Base-by-base conservation (phyloP, 2,329 filamentous ascomycete genomes). In the Byssoonygena ceratinophila region DNA sequence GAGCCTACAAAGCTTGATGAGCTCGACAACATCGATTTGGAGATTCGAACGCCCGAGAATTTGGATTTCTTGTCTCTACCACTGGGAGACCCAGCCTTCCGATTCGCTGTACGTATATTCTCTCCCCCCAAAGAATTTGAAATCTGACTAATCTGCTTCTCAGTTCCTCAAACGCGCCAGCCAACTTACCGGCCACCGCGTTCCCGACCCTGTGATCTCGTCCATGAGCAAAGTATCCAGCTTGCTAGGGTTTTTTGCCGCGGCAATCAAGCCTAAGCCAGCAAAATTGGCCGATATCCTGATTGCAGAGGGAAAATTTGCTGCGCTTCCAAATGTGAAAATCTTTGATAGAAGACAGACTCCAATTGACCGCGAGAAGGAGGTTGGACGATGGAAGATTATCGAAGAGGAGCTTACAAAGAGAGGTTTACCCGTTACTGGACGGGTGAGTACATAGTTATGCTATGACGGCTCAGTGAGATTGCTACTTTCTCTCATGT, bases 141-240 rank as follows among this genome's bases (percentile, higher is more conserved):
- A 18, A 29, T 11, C n/a, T 64, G 47, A 62, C 55, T 53, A 34
- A 58, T 58, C 43, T 4, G n/a, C 14, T 29, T 20, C 29, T 23
- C 59, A 96, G 90, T 76, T 92, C 58, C 73, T 83, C 62, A 94
- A 95, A 71, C 83, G 87, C 54, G 73, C 89, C 56, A 81, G 84
- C 66, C 85, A 92, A 66, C 75, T 94, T 55, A 90, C 84, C n/a
- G 87, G 87, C 55, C 79, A 82, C 56, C 78, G 80, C 54, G 74
- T 95, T 58, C 75, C 85, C 14, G 91, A 96, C 68, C 74, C 79
- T 44, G 76, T 78, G 59, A 77, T 94, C 55, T 70, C 73, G 46
- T 71, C 74, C 41, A 73, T 81, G 55, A 68, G 67, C 48, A 82
- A 76, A 7, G 73, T 81, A 34, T 71, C 74, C 52, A 67, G 75